Evolutionary conservation across 257 asterid genomes (phyloP), one percentile per base, ranked within the genome.

Genomic region (Schizonepeta tenuifolia): DNA sequence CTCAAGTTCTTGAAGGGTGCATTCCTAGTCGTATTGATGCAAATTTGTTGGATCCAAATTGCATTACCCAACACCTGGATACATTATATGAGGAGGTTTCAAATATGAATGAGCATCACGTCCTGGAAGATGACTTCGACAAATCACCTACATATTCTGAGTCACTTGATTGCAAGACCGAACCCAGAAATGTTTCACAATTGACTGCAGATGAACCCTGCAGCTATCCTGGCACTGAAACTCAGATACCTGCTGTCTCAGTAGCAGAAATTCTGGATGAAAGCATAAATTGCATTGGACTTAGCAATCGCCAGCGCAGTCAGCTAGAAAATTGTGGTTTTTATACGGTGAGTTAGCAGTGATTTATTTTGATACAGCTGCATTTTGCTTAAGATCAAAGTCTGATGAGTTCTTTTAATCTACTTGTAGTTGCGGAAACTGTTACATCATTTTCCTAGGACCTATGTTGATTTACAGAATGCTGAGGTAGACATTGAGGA

Each of bases 401-500:
- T 43, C 68, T 81, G 79, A 90, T 78, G 76, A 26, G 33, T 74
- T 66, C 73, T 54, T 67, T 67, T 76, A 79, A 51, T 80, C 54
- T 80, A 51, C 78, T 60, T 87, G 86, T 78, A 94, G 99, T 75
- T 90, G 75, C 85, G 97, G 85, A 94, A 91, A 81, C 83, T 94
- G 80, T 88, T 94, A 70, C 93, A 84, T 77, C 97, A 91, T 80
- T 94, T 91, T 83, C 97, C 99, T 71, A 96, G 99, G 77, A 87
- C 97, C 18, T 94, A 94, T 83, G 99, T 87, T 68, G 96, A 91
- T 85, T 81, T 91, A 64, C 97, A 86, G 75, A 94, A 89, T 83
- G 95, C 97, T 51, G 91, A 89, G 79, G 83, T 87, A 78, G 92
- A 86, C 76, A 88, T 94, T 75, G 90, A 78, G 58, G 97, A 94